Base-by-base conservation (phyloP, 257 asterid genomes). In the Parsonsia alboflavescens region DNA sequence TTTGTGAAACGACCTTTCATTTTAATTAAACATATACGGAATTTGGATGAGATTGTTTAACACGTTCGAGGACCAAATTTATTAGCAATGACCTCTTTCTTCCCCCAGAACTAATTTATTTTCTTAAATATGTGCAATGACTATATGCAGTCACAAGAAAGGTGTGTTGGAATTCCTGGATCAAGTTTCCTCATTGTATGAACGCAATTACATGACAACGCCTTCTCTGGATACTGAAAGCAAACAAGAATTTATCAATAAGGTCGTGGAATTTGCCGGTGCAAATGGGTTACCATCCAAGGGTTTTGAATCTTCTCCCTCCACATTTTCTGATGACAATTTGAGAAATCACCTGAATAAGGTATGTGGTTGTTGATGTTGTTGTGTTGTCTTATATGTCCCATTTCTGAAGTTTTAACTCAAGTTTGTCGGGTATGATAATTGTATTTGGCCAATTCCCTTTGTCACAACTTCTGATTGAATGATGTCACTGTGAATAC, bases 101-200 rank as follows among this genome's bases (percentile, higher is more conserved):
- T 44, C 59, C 58, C 44, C 39, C 44, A 44, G 48, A 30, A 50
- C 65, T 56, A 16, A 21, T 58, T 64, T 54, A 68, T 46, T 45
- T 30, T 26, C 64, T 45, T 59, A 30, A 59, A 49, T 2, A 7
- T 66, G 44, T 70, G 41, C 54, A 57, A 65, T 77, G 46, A 54
- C 61, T 61, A 36, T 73, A 68, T 82, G 83, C 94, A 95, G 98
- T 86, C 96, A 92, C 83, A 95, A 88, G 85, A 86, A 88, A 80
- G 95, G 92, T 49, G 89, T 86, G 50, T 81, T 95, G 57, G 81
- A 82, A 77, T 95, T 95, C 83, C 78, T 92, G 84, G 96, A 90
- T 82, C 93, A 90, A 85, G 88, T 95, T 72, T 89, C 93, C 90
- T 85, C 87, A 64, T 84, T 88, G 82, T 90, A 89, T 50, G 91